Evolutionary conservation across 352 stramenopile species (phyloP), one percentile per base, ranked within the genome.

Genomic region (Pythium aquatile): DNA sequence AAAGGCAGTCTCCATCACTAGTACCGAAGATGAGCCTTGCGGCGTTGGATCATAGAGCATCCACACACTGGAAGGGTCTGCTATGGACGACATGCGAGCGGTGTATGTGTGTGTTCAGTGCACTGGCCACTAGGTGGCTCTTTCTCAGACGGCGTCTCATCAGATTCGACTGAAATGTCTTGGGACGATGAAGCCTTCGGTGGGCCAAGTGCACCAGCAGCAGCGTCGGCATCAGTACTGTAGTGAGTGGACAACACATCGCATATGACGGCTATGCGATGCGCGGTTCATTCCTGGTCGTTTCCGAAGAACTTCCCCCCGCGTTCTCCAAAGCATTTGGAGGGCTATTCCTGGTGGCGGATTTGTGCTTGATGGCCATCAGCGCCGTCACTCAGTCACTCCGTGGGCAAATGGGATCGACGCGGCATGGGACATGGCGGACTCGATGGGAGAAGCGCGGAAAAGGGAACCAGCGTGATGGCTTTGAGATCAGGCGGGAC

Each of bases 351-450:
- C 51, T 33, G 40, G 63, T 40, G 46, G 28, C 35, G 37, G 49
- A 16, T 58, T 39, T 14, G 35, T 16, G 16, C 24, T 4, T 61
- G 53, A 67, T 69, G 63, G 63, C 26, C 56, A 69, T 69, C 61
- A 68, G 17, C 17, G 16, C 2, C 17, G 26, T 35, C 44, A 26
- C 44, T 51, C 44, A 54, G 47, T 29, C 24, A n/a, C 47, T 54
- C 20, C n/a, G 6, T 51, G 40, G 44, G 26, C 26, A 17, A 48
- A 54, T 54, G 47, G 26, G 28, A 35, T 30, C 24, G 42, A 48
- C 11, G 35, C 35, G 35, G 35, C 16, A 51, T n/a, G 44, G n/a
- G 44, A 51, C 44, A 5, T 6, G 20, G 44, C 44, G 44, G 8
- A 17, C 4, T 10, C 44, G 14, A 14, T 51, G 44, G 44, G 44